phyloP scores from a whole-genome alignment of 192 early-diverging fungal genomes.

The Umbelopsis sp. region DNA sequence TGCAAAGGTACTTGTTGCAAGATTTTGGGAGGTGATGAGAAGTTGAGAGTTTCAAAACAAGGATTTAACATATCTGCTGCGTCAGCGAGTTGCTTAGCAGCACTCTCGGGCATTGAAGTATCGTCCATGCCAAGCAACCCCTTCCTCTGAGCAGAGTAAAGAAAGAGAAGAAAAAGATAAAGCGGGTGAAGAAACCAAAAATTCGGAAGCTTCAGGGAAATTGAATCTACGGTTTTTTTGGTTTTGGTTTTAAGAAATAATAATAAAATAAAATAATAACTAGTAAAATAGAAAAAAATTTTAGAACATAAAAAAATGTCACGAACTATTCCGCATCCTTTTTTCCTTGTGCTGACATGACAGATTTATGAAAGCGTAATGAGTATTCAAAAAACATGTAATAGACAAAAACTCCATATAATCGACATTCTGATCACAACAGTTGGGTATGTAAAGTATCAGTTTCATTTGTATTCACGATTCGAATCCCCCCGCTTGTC shows the following conservation, averaged over 20 bases:
- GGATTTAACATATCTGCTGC: slow-evolving; percentile 16
- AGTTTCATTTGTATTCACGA: background rate
- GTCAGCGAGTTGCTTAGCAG: slow-evolving; percentile 6
- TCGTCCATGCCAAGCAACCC: background rate
- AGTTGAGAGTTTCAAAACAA: slow-evolving; percentile 15
- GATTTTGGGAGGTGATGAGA: background rate
- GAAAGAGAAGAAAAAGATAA: slow-evolving; percentile 5
- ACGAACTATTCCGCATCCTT: background rate
- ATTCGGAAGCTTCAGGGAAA: background rate
- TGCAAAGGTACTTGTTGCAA: background rate
- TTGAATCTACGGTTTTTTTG: no score
- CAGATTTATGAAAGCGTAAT: no score
- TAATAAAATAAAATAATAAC: background rate
- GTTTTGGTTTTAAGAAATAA: no score
- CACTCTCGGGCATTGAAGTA: background rate
- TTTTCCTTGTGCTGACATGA: no score
- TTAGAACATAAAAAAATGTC: background rate
- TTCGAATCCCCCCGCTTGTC: background rate
- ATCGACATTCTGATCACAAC: background rate
- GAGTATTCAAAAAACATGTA: no score
- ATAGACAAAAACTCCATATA: background rate
- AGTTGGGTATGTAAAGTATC: background rate
- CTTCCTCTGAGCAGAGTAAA: background rate
- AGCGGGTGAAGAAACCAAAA: background rate
- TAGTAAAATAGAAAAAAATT: background rate